phyloP scores from a whole-genome alignment of 495 filamentous ascomycete genomes.

The Lophium mytilinum region DNA sequence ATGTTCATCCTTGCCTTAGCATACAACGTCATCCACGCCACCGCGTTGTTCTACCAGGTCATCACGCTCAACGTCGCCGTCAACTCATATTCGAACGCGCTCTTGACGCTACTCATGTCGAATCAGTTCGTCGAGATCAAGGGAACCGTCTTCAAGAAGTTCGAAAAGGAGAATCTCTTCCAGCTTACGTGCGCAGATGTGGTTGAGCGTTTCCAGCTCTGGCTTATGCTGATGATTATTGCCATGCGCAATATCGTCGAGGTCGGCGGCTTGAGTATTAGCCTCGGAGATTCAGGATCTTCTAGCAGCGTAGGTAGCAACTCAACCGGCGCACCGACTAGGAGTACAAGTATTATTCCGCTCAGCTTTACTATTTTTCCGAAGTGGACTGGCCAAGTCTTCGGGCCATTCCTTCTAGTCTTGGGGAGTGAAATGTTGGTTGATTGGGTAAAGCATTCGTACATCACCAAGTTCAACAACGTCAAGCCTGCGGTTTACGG shows the following conservation, averaged over 20 bases:
- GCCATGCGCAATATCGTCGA: constrained; percentile 93
- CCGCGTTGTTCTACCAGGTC: constrained; percentile 89
- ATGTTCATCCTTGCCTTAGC: constrained; percentile 80
- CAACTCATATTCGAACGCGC: constrained; percentile 95
- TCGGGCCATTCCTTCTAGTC: constrained; percentile 86
- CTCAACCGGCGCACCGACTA: constrained; percentile 39
- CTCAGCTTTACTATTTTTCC: constrained; percentile 84
- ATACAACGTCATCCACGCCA: constrained; percentile 82
- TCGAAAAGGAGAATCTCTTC: constrained; percentile 95
- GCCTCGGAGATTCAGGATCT: constrained; percentile 19
- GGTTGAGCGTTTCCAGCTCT: constrained; percentile 94
- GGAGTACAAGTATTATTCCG: constrained; percentile 61
- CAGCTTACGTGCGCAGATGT: constrained; percentile 94
- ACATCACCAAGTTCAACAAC: constrained; percentile 98
- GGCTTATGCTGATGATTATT: constrained; percentile 94
- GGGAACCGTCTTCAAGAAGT: constrained; percentile 91
- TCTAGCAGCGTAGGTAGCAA: constrained; percentile 30
- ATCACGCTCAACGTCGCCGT: constrained; percentile 97
- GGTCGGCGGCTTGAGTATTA: constrained; percentile 57
- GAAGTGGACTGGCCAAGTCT: constrained; percentile 75
- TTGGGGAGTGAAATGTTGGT: constrained; percentile 94
- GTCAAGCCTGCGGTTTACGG: constrained; percentile 81
- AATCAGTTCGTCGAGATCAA: constrained; percentile 99
- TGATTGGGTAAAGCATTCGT: constrained; percentile 95
- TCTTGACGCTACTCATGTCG: constrained; percentile 82